Evolutionary conservation across 345 rosid species (phyloP).

Genomic region (Dovyalis caffra): DNA sequence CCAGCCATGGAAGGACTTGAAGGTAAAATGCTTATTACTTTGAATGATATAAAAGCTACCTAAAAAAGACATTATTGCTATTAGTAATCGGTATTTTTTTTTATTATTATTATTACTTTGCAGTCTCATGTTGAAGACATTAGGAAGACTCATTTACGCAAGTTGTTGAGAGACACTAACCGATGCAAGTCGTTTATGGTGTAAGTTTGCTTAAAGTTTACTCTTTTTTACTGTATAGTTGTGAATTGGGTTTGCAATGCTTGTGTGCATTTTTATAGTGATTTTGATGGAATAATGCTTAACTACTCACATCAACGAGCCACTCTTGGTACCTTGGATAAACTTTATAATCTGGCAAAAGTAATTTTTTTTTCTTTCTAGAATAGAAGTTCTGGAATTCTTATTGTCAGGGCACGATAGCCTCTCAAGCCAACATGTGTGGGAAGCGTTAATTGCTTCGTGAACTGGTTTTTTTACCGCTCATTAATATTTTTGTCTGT

Average conservation of each 20-base stretch:
- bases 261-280: constrained; percentile 39
- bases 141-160: constrained; percentile 74
- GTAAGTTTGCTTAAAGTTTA: constrained; percentile 36
- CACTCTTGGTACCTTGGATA: constrained; percentile 56
- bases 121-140: constrained; percentile 74
- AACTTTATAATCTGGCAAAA: constrained; percentile 75
- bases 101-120: background rate
- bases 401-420: too few relatives aligned
- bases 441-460: too few relatives aligned
- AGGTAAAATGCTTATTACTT: constrained; percentile 41
- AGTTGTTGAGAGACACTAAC: constrained; percentile 60
- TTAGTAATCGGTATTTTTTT: background rate
- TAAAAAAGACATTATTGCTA: background rate
- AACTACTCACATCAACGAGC: constrained; percentile 84
- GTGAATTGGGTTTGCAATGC: background rate
- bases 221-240: background rate
- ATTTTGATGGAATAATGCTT: constrained; percentile 65
- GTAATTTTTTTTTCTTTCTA: constrained; percentile 23
- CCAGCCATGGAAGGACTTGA: constrained; percentile 81
- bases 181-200: constrained; percentile 74
- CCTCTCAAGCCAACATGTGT: too few relatives aligned
- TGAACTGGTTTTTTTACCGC: too few relatives aligned
- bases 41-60: background rate
- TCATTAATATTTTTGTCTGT: too few relatives aligned
- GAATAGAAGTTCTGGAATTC: background rate